Evolutionary conservation across 495 filamentous ascomycete species (phyloP), one percentile per base, ranked within the genome.

Genomic region (Aspergillus nanangensis): DNA sequence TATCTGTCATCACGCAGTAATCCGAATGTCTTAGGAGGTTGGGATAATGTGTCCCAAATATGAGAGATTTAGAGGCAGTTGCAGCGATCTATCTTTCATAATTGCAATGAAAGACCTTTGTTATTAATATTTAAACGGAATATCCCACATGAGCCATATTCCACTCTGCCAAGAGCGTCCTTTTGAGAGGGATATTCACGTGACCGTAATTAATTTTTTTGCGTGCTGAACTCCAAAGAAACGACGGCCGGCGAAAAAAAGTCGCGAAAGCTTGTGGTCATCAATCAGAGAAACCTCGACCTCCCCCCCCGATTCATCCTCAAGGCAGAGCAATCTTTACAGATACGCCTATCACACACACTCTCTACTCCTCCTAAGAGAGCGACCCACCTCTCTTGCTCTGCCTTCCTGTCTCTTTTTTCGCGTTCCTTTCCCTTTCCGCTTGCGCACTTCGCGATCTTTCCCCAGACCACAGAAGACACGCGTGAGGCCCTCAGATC

Each of bases 121-220:
- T n/a, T n/a, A n/a, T n/a, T n/a, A n/a, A n/a, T n/a, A n/a, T n/a
- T n/a, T n/a, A n/a, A n/a, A n/a, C n/a, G n/a, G n/a, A n/a, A n/a
- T n/a, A n/a, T n/a, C n/a, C n/a, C n/a, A n/a, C n/a, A n/a, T n/a
- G n/a, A n/a, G n/a, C n/a, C n/a, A n/a, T n/a, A n/a, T n/a, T n/a
- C n/a, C n/a, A n/a, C n/a, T n/a, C n/a, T n/a, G n/a, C n/a, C n/a
- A n/a, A n/a, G n/a, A n/a, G n/a, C n/a, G n/a, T n/a, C n/a, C n/a
- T n/a, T n/a, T n/a, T n/a, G n/a, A 43, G 51, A 48, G 33, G 39
- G 5, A 3, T n/a, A 39, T 5, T 55, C 55, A 58, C 55, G 55
- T 58, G 55, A 58, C 38, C 1, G 41, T 50, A 43, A 53, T 58
- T 54, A n/a, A n/a, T 51, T 58, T 38, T 50, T 38, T 37, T 38